Evolutionary conservation across 768 basidiomycete genomes (phyloP).

Genomic region (Naganishia randhawae): DNA sequence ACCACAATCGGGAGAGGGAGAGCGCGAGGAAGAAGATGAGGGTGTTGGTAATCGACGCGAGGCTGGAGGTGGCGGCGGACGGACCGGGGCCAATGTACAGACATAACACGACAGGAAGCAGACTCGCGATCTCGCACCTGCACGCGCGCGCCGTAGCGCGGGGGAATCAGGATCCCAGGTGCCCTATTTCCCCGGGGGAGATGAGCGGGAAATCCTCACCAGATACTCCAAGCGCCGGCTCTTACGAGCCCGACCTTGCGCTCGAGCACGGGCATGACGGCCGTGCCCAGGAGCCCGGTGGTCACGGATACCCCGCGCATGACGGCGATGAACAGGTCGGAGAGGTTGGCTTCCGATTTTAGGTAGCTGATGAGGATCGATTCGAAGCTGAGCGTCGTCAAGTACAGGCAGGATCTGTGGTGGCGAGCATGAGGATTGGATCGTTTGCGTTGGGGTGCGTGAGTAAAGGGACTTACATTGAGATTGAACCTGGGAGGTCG

Average conservation of each 20-base stretch:
- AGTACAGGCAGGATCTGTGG: slow-evolving; percentile 35
- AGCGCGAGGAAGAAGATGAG: slow-evolving; percentile 37
- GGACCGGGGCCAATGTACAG: slow-evolving; percentile 41
- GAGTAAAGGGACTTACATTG: too few relatives aligned
- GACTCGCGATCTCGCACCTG: slow-evolving; percentile 45
- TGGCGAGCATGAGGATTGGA: too few relatives aligned
- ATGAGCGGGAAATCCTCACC: slow-evolving; percentile 29
- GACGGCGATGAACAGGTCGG: slow-evolving; percentile 44
- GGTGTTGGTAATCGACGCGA: slow-evolving; percentile 24
- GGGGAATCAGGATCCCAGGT: not conserved
- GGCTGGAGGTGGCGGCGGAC: slow-evolving; percentile 34
- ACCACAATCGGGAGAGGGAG: slow-evolving; percentile 44
- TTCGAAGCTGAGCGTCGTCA: slow-evolving; percentile 48
- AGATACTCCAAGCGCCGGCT: slow-evolving; percentile 49
- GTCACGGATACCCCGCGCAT: slow-evolving; percentile 46
- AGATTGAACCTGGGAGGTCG: slow-evolving; percentile 35
- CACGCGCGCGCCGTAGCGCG: too few relatives aligned
- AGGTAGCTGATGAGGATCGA: slow-evolving; percentile 50
- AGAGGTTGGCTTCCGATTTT: slow-evolving; percentile 42
- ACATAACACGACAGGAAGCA: slow-evolving; percentile 40
- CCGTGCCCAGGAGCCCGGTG: slow-evolving; percentile 45
- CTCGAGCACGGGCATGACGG: slow-evolving; percentile 47
- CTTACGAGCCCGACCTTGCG: slow-evolving; percentile 41
- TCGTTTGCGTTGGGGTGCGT: too few relatives aligned
- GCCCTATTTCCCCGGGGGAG: not conserved